A percentile compares a stretch with the other conserved stretches of the same genome.
These are phyloP conservation scores for Fusarium penzigii DNA, from an alignment of 2,329 filamentous ascomycete genomes.

Conservation along the genomic window DNA sequence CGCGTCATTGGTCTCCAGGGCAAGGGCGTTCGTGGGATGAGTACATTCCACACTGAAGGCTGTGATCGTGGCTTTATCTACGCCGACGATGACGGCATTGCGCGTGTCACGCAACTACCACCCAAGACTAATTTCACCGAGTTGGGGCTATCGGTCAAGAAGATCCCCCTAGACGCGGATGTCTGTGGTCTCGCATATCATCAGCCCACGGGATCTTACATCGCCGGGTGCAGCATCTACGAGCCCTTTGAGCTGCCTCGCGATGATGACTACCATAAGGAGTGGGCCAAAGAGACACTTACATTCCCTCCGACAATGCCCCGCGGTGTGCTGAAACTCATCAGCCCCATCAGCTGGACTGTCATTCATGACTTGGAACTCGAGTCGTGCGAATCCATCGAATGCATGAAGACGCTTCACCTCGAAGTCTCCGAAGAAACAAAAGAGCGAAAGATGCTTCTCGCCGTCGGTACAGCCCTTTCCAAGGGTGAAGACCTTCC, in stretches of 20 bases:
- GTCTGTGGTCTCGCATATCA: slow-evolving; percentile 77
- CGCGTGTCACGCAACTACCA: slow-evolving; percentile 74
- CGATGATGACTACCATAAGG: slow-evolving; percentile 80
- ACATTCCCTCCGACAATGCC: slow-evolving; percentile 66
- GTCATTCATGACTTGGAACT: slow-evolving; percentile 76
- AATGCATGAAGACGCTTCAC: slow-evolving; percentile 79
- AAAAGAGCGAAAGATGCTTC: slow-evolving; percentile 78
- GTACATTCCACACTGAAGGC: slow-evolving; percentile 72
- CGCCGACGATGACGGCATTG: slow-evolving; percentile 69
- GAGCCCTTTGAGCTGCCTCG: slow-evolving; percentile 81
- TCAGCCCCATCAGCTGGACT: slow-evolving; percentile 76
- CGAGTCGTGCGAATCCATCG: slow-evolving; percentile 73
- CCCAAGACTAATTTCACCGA: slow-evolving; percentile 67
- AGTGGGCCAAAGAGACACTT: slow-evolving; percentile 75
- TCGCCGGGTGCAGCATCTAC: slow-evolving; percentile 67
- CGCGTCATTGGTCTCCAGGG: slow-evolving; percentile 74
- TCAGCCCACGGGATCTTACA: slow-evolving; percentile 71
- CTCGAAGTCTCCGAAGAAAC: slow-evolving; percentile 91
- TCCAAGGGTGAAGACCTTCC: slow-evolving; percentile 89
- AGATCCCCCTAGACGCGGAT: slow-evolving; percentile 69
- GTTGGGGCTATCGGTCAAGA: slow-evolving; percentile 73
- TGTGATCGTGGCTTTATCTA: slow-evolving; percentile 85
- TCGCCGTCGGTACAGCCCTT: slow-evolving; percentile 83
- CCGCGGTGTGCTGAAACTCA: slow-evolving; percentile 72
- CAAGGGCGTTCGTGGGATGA: slow-evolving; percentile 68